phyloP scores from a whole-genome alignment of 2,329 filamentous ascomycete species.

The Colletotrichum endophyticum region DNA sequence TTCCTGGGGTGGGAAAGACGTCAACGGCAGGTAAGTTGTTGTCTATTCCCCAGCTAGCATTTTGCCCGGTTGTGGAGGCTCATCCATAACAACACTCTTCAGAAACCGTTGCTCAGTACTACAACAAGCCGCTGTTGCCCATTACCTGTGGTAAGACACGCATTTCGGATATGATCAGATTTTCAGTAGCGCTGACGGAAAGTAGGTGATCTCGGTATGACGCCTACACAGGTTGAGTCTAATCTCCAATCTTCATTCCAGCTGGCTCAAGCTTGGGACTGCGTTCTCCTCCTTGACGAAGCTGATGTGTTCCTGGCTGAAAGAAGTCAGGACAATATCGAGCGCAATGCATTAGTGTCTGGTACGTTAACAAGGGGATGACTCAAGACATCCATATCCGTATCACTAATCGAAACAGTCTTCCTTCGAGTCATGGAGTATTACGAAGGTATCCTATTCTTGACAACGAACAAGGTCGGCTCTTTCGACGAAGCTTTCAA shows the following conservation, averaged over 20 bases:
- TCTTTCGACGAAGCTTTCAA: conserved; percentile 53
- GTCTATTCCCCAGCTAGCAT: too few relatives aligned
- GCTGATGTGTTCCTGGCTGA: conserved; percentile 63
- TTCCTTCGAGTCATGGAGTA: conserved; percentile 56
- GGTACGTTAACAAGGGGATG: too few relatives aligned
- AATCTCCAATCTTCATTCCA: neutral
- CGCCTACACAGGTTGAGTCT: neutral
- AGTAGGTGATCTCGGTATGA: conserved; percentile 1
- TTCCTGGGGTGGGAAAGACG: conserved; percentile 55
- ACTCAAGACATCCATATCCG: too few relatives aligned
- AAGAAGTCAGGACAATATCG: conserved; percentile 53
- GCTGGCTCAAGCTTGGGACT: conserved; percentile 13
- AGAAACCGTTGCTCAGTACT: conserved; percentile 1
- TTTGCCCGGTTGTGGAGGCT: too few relatives aligned
- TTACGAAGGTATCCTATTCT: conserved; percentile 53
- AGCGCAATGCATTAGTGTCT: neutral
- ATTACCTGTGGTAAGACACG: conserved; percentile 56
- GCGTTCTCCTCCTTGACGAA: conserved; percentile 5
- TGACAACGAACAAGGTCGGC: conserved; percentile 54
- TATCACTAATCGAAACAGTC: neutral
- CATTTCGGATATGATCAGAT: too few relatives aligned
- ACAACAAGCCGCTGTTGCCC: conserved; percentile 33
- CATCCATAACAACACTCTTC: too few relatives aligned
- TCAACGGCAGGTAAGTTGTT: conserved; percentile 43
- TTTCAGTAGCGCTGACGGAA: too few relatives aligned